Evolutionary conservation across 768 basidiomycete genomes (phyloP).

Genomic region (Leucosporidium scottii): DNA sequence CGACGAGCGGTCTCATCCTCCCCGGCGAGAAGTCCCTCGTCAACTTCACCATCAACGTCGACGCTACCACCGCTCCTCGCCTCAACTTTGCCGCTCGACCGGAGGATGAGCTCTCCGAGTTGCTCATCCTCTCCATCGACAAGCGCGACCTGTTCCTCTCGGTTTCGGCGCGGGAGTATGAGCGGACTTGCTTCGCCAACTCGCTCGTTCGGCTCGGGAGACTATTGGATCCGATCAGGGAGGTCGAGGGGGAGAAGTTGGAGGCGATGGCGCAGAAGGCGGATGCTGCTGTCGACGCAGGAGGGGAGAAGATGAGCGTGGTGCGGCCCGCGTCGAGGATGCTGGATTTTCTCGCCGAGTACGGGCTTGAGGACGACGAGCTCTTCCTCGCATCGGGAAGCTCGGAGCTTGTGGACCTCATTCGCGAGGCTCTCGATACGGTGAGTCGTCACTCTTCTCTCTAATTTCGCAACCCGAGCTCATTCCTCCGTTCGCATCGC

Average conservation of each 20-base stretch:
- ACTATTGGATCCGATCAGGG: constrained; percentile 10
- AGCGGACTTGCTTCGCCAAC: constrained; percentile 20
- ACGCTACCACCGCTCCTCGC: not conserved
- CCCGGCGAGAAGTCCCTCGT: constrained; percentile 7
- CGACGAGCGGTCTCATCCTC: constrained; percentile 14
- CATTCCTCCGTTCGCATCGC: too few species aligned
- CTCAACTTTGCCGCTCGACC: constrained; percentile 10
- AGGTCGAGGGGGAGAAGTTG: constrained; percentile 1
- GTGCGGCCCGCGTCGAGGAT: constrained; percentile 10
- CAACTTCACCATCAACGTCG: constrained; percentile 17
- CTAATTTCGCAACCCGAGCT: too few species aligned
- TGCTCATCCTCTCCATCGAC: constrained; percentile 21
- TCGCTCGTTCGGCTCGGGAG: constrained; percentile 6
- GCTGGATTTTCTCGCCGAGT: constrained; percentile 18
- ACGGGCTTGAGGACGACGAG: constrained; percentile 7
- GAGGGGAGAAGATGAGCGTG: not conserved
- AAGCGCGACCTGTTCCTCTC: constrained; percentile 28
- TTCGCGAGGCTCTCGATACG: constrained; percentile 19
- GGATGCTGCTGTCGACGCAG: not conserved
- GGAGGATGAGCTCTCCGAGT: constrained; percentile 5
- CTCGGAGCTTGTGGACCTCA: not conserved
- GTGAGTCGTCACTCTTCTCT: constrained; percentile 4
- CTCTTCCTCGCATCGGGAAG: constrained; percentile 17
- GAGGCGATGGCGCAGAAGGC: not conserved
- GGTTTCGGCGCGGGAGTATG: constrained; percentile 5